Conservation (phyloP, 192 early-diverging fungal genomes). For the Umbelopsis vinacea region DNA sequence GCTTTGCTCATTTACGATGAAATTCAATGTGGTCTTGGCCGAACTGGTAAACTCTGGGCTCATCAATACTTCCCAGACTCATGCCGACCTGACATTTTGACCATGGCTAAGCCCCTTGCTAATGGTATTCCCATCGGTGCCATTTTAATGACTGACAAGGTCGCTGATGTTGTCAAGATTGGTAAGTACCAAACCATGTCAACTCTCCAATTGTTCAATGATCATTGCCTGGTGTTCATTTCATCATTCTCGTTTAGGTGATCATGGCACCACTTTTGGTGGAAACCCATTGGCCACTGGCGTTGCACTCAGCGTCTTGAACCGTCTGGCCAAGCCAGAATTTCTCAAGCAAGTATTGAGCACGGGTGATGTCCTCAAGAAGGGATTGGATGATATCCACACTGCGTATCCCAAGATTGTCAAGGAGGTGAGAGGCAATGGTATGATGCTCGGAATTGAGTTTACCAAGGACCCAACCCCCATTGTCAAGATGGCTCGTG, state of each 20-base stretch:
- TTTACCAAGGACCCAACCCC: slow-evolving; percentile 70
- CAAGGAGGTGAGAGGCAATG: slow-evolving; percentile 81
- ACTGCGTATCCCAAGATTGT: slow-evolving; percentile 55
- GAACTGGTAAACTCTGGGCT: slow-evolving; percentile 88
- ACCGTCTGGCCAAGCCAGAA: slow-evolving; percentile 66
- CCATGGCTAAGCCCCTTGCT: slow-evolving; percentile 96
- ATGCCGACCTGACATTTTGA: slow-evolving; percentile 87
- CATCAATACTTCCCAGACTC: slow-evolving; percentile 71
- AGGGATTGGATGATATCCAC: slow-evolving; percentile 50
- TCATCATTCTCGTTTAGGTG: slow-evolving; percentile 54
- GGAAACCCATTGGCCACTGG: slow-evolving; percentile 91
- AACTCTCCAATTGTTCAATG: neutral
- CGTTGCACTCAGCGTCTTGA: slow-evolving; percentile 77
- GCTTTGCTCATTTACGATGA: slow-evolving; percentile 96
- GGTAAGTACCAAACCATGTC: slow-evolving; percentile 40
- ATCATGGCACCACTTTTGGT: slow-evolving; percentile 99
- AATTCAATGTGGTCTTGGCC: slow-evolving; percentile 94
- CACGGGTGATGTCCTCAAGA: slow-evolving; percentile 67
- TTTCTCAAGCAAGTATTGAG: slow-evolving; percentile 75
- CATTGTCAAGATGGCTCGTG: slow-evolving; percentile 76
- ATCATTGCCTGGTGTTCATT: neutral
- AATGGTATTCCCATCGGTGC: slow-evolving; percentile 98
- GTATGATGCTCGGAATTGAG: slow-evolving; percentile 88
- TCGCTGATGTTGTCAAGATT: slow-evolving; percentile 81
- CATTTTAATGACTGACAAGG: slow-evolving; percentile 74